These are phyloP conservation scores for Bruguiera hainesii DNA, from an alignment of 441 rosid species.

Conservation along the genomic window DNA sequence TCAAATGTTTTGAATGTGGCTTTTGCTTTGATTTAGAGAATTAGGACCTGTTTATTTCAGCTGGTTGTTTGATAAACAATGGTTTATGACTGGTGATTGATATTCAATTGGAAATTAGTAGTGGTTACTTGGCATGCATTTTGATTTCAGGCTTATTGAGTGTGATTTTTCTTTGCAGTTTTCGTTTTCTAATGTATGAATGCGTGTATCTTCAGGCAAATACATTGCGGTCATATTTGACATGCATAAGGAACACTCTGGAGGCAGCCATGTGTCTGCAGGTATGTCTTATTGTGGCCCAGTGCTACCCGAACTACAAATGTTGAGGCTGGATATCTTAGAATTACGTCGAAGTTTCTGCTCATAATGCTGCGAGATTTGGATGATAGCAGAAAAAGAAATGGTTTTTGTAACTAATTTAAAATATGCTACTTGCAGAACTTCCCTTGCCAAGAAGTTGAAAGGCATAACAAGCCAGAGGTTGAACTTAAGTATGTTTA, in stretches of 20 bases:
- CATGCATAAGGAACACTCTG: conserved; percentile 86
- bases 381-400: background rate
- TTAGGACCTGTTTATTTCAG: too few species aligned
- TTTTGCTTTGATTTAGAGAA: too few species aligned
- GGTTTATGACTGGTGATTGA: too few species aligned
- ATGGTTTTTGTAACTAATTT: conserved; percentile 16
- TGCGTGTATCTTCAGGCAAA: conserved; percentile 42
- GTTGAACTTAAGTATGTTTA: conserved; percentile 88
- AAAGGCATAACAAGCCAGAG: conserved; percentile 98
- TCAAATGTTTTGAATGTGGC: too few species aligned
- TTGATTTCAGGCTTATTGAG: too few species aligned
- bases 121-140: too few species aligned
- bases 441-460: conserved; percentile 99
- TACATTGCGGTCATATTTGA: conserved; percentile 67
- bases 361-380: background rate
- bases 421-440: conserved; percentile 46
- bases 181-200: too few species aligned
- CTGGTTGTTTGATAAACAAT: too few species aligned
- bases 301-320: background rate
- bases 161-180: background rate
- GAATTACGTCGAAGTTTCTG: background rate
- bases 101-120: too few species aligned
- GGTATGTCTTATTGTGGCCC: conserved; percentile 28
- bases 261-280: conserved; percentile 95
- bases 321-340: background rate